Conservation (phyloP, 208 protist genomes). For the Trypanosoma avium region DNA sequence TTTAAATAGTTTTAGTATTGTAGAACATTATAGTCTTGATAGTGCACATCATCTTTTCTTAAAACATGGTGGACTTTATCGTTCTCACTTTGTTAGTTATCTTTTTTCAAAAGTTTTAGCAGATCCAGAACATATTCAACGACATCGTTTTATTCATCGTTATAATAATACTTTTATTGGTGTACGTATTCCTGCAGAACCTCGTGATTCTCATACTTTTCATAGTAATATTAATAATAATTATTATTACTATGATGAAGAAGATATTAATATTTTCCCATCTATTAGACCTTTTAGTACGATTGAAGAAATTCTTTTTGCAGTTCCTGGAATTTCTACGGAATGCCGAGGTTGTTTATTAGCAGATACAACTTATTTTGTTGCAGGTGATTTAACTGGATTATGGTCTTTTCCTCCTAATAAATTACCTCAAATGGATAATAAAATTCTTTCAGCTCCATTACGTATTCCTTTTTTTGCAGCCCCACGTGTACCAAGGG, state of each 20-base stretch:
- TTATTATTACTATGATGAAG: too few relatives aligned
- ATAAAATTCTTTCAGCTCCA: constrained; percentile 35
- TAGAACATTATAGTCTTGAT: constrained; percentile 78
- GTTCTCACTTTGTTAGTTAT: constrained; percentile 84
- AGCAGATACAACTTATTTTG: constrained; percentile 84
- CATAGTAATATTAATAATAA: background rate
- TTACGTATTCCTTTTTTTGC: constrained; percentile 56
- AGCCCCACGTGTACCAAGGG: constrained; percentile 36
- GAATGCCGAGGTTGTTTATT: constrained; percentile 85
- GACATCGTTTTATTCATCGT: constrained; percentile 58
- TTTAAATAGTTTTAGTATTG: constrained; percentile 87
- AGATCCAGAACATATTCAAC: constrained; percentile 33
- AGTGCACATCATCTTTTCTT: constrained; percentile 77
- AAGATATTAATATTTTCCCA: constrained; percentile 26
- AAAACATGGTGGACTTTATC: constrained; percentile 70
- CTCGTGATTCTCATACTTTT: background rate
- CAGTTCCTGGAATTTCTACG: constrained; percentile 84
- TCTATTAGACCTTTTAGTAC: constrained; percentile 70
- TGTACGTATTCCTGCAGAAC: constrained; percentile 55
- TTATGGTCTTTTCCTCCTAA: constrained; percentile 43
- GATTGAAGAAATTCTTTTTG: constrained; percentile 88
- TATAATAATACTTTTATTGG: constrained; percentile 81
- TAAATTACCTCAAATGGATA: constrained; percentile 25
- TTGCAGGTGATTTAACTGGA: constrained; percentile 74
- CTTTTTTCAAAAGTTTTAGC: constrained; percentile 55